phyloP scores from a whole-genome alignment of 1,284 basidiomycete genomes.

The Cystobasidium sp. region DNA sequence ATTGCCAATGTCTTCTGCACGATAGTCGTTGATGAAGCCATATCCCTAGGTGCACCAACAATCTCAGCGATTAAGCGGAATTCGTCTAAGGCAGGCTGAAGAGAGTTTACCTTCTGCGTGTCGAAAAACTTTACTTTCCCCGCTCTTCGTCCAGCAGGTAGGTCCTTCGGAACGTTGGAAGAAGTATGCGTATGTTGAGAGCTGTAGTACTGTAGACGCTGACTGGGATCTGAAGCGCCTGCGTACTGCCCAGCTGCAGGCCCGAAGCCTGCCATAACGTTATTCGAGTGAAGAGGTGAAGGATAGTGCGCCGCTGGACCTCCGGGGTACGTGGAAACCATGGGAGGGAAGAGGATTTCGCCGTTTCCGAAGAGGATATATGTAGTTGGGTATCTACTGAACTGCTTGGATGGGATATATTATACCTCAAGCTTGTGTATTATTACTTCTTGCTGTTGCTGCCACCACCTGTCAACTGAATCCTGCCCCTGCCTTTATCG shows the following conservation, averaged over 20 bases:
- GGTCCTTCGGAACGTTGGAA: background rate
- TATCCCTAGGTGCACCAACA: constrained; percentile 46
- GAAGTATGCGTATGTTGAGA: constrained; percentile 15
- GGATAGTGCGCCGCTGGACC: constrained; percentile 7
- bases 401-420: background rate
- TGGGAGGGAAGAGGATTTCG: background rate
- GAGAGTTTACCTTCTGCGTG: constrained; percentile 42
- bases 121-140: constrained; percentile 47
- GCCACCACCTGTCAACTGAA: constrained; percentile 1
- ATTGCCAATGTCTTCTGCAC: constrained; percentile 51
- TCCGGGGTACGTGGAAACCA: constrained; percentile 29
- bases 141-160: constrained; percentile 9
- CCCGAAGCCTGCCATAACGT: constrained; percentile 39
- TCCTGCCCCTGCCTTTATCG: background rate
- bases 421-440: background rate
- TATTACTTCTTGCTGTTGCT: background rate
- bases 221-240: constrained; percentile 11
- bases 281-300: constrained; percentile 2
- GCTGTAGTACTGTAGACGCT: constrained; percentile 33
- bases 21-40: constrained; percentile 52
- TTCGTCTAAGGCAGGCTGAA: background rate
- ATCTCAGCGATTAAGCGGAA: background rate
- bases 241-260: constrained; percentile 4
- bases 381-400: background rate
- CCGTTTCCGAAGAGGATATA: background rate